Percentiles rank a stretch among this genome's conserved stretches.
Conservation (phyloP, 2,329 filamentous ascomycete genomes). For the Phialophora verrucosa region DNA sequence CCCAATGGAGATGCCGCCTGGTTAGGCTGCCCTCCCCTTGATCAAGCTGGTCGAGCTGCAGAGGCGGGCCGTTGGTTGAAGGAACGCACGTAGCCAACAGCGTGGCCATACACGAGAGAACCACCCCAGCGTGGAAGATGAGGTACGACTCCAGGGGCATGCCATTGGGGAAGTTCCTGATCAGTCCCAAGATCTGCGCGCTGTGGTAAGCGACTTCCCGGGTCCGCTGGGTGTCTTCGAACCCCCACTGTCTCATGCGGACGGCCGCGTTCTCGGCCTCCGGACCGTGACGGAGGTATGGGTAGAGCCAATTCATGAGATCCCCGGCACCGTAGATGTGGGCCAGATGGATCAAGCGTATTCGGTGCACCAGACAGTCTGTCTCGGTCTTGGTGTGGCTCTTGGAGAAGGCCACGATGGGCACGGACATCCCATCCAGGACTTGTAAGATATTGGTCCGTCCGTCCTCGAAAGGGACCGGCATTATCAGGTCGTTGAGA, state of each 20-base stretch:
- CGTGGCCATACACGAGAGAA: constrained; percentile 3
- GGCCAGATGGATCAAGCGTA: neutral
- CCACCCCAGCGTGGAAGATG: constrained; percentile 19
- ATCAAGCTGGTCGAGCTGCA: no score
- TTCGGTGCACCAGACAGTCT: neutral
- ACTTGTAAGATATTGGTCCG: neutral
- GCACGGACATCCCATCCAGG: neutral
- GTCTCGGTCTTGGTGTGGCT: neutral
- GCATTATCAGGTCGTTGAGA: neutral
- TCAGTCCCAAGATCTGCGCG: constrained; percentile 7
- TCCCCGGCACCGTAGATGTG: constrained; percentile 13
- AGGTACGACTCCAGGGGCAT: neutral
- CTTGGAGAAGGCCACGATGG: neutral
- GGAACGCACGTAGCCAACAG: no score
- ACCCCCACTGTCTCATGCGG: constrained; percentile 4
- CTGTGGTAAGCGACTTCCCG: constrained; percentile 7
- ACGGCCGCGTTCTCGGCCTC: neutral
- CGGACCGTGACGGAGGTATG: neutral
- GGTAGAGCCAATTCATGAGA: constrained; percentile 20
- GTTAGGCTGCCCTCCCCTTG: no score
- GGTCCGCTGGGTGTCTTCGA: neutral
- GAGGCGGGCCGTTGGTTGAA: no score
- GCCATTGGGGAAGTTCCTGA: constrained; percentile 4
- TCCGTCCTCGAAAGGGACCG: neutral
- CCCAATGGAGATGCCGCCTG: no score